Percentiles rank a stretch among this genome's conserved stretches.
phyloP scores from a whole-genome alignment of 306 rosid genomes.

The Sesbania bispinosa region DNA sequence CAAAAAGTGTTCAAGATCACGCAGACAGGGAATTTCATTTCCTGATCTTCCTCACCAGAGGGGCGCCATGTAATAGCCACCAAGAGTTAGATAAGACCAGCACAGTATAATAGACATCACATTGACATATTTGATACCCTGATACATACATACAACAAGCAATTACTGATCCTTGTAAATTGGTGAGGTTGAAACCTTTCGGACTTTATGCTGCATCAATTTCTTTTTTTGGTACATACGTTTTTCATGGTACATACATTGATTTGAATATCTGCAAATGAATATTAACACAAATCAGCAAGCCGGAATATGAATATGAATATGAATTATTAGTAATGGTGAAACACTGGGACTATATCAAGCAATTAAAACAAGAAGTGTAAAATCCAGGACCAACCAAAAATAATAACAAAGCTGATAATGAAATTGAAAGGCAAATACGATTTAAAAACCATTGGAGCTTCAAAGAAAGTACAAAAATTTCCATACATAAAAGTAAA shows the following conservation, averaged over 20 bases:
- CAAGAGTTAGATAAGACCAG: conserved; percentile 4
- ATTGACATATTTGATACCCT: background rate
- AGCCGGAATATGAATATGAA: background rate
- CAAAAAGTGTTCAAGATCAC: background rate
- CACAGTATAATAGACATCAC: background rate
- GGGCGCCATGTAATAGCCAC: background rate
- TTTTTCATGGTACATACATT: too few species aligned
- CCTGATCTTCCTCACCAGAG: background rate
- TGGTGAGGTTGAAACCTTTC: conserved; percentile 12
- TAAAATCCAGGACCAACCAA: background rate
- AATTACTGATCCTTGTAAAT: conserved; percentile 7
- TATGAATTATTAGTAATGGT: too few species aligned
- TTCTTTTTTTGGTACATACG: too few species aligned
- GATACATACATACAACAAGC: background rate
- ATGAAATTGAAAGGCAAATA: background rate
- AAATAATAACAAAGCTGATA: background rate
- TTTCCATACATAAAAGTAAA: background rate
- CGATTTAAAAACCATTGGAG: background rate
- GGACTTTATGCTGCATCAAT: background rate
- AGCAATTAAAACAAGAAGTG: background rate
- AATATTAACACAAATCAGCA: conserved; percentile 22
- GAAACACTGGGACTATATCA: too few species aligned
- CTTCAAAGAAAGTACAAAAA: background rate
- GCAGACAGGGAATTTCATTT: background rate
- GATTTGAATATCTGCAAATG: conserved; percentile 19